Evolutionary conservation across 2,329 filamentous ascomycete species (phyloP).

Genomic region (Phaeosphaeriaceae sp.): DNA sequence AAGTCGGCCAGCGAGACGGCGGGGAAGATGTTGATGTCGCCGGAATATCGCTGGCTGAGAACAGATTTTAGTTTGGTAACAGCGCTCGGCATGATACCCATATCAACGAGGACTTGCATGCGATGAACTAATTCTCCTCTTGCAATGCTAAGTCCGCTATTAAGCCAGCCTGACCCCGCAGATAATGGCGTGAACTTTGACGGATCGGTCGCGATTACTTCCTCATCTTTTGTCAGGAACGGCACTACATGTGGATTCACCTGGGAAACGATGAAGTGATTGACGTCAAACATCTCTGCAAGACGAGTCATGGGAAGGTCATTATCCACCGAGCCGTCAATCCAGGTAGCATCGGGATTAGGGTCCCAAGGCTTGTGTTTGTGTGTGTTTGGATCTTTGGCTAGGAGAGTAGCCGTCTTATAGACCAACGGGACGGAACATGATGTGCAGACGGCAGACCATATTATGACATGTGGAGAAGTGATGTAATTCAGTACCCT

Average conservation of each 20-base stretch:
- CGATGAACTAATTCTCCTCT: constrained; percentile 82
- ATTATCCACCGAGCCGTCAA: constrained; percentile 94
- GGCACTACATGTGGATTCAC: constrained; percentile 94
- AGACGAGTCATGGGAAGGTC: constrained; percentile 90
- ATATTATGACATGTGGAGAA: constrained; percentile 91
- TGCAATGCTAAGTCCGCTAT: constrained; percentile 72
- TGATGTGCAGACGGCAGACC: constrained; percentile 95
- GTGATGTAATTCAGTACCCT: constrained; percentile 90
- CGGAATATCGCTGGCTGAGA: constrained; percentile 88
- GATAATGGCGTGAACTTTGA: constrained; percentile 43
- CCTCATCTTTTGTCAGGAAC: constrained; percentile 79
- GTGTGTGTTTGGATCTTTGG: constrained; percentile 84
- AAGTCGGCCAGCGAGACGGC: constrained; percentile 77
- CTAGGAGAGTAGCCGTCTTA: constrained; percentile 75
- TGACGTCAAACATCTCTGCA: constrained; percentile 96
- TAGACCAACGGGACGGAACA: constrained; percentile 92
- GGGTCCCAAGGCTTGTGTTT: constrained; percentile 84
- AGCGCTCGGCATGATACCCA: constrained; percentile 79
- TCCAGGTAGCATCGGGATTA: constrained; percentile 77
- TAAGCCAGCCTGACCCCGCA: constrained; percentile 65
- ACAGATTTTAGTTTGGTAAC: constrained; percentile 81
- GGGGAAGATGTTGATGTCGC: constrained; percentile 92
- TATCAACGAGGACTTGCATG: constrained; percentile 78
- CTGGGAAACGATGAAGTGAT: constrained; percentile 97
- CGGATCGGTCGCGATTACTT: constrained; percentile 49